Conservation (phyloP, 2,329 filamentous ascomycete genomes). For the Pseudogymnoascus sp. region DNA sequence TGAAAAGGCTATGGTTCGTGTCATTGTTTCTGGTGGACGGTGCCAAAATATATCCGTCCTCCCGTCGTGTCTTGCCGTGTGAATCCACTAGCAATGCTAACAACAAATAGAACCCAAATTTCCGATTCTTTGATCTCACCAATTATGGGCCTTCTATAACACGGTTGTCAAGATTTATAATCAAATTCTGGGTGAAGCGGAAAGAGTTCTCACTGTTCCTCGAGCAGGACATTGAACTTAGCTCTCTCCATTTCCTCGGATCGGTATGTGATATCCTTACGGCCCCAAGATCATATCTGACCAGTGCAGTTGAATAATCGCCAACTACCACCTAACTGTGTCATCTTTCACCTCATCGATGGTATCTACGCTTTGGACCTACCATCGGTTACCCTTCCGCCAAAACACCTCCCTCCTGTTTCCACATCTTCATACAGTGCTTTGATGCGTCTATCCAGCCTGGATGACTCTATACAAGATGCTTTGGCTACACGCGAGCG, state of each 20-base stretch:
- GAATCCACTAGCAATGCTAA: not conserved
- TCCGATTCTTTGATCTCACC: slow-evolving; percentile 72
- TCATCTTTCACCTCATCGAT: slow-evolving; percentile 78
- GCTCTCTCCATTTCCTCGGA: slow-evolving; percentile 69
- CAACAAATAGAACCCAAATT: slow-evolving; percentile 63
- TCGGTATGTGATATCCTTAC: slow-evolving; percentile 37
- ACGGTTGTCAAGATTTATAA: slow-evolving; percentile 53
- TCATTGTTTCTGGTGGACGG: not conserved
- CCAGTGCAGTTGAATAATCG: slow-evolving; percentile 55
- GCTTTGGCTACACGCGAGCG: slow-evolving; percentile 68
- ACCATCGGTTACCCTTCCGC: slow-evolving; percentile 36
- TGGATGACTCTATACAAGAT: slow-evolving; percentile 88
- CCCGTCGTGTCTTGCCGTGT: not conserved
- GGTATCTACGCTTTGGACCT: slow-evolving; percentile 79
- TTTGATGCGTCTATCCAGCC: slow-evolving; percentile 77
- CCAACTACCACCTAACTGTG: slow-evolving; percentile 69
- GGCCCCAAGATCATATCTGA: slow-evolving; percentile 15
- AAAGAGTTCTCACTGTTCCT: slow-evolving; percentile 57
- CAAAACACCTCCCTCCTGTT: slow-evolving; percentile 43
- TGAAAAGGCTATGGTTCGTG: slow-evolving; percentile 58
- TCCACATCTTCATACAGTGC: slow-evolving; percentile 77
- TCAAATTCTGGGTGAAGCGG: slow-evolving; percentile 67
- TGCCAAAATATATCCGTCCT: not conserved
- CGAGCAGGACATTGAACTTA: slow-evolving; percentile 58
- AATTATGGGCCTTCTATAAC: slow-evolving; percentile 55